Percentiles rank a stretch among this genome's conserved stretches.
phyloP scores from a whole-genome alignment of 192 early-diverging fungal genomes.

The Gaertneriomyces sp. region DNA sequence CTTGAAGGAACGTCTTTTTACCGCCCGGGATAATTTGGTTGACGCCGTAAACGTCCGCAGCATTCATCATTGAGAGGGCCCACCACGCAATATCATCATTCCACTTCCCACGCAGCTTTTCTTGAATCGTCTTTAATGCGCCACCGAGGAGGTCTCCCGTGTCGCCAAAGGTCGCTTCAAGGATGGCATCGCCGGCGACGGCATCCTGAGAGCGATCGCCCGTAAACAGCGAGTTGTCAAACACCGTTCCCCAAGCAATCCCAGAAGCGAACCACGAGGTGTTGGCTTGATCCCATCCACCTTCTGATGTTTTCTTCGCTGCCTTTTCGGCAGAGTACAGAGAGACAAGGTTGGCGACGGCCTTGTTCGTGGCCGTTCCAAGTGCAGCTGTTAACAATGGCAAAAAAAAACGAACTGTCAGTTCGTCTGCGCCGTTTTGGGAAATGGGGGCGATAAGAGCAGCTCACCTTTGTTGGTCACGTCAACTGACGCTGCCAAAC shows the following conservation, averaged over 20 bases:
- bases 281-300: slow-evolving; percentile 11
- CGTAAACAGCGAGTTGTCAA: slow-evolving; percentile 16
- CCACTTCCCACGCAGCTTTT: slow-evolving; percentile 32
- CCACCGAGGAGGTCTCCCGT: slow-evolving; percentile 28
- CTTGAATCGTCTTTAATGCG: slow-evolving; percentile 7
- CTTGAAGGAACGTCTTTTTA: slow-evolving; percentile 14
- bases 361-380: slow-evolving; percentile 15
- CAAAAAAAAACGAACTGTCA: no score
- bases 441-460: no score
- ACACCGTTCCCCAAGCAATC: slow-evolving; percentile 27
- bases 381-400: slow-evolving; percentile 14
- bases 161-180: slow-evolving; percentile 14
- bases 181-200: slow-evolving; percentile 10
- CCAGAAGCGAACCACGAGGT: slow-evolving; percentile 33
- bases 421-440: no score
- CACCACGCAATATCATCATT: slow-evolving; percentile 52
- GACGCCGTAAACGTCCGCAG: slow-evolving; percentile 27
- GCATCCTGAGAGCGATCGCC: slow-evolving; percentile 22
- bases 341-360: slow-evolving; percentile 10
- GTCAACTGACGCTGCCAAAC: slow-evolving; percentile 1
- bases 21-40: slow-evolving; percentile 26
- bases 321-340: slow-evolving; percentile 15
- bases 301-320: neutral
- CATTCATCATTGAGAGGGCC: slow-evolving; percentile 33
- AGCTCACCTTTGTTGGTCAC: slow-evolving; percentile 6